Conservation (phyloP, 2,329 filamentous ascomycete species). For the Phyllosticta ampelicida region DNA sequence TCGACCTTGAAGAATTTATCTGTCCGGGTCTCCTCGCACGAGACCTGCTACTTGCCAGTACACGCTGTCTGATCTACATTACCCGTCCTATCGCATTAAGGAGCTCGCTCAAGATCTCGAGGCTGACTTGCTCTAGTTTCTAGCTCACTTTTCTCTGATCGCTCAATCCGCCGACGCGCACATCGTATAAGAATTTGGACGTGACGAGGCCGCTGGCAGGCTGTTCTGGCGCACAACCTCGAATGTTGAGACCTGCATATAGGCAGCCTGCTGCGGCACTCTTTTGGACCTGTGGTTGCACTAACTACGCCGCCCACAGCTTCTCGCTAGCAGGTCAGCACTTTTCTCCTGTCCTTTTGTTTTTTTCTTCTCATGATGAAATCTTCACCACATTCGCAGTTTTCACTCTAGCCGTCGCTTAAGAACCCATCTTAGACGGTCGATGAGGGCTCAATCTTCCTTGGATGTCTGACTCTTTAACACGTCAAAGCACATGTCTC, state of each 20-base stretch:
- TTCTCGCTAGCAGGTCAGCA: constrained; percentile 1
- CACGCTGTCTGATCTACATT: constrained; percentile 53
- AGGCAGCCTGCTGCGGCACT: background rate
- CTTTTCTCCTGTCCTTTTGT: background rate
- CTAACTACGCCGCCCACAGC: background rate
- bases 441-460: constrained; percentile 30
- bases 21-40: constrained; percentile 50
- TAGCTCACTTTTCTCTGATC: background rate
- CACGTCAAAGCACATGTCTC: background rate
- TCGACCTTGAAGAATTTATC: constrained; percentile 68
- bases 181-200: background rate
- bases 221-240: background rate
- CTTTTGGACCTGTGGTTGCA: background rate
- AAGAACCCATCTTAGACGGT: constrained; percentile 28
- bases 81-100: background rate
- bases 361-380: constrained; percentile 12
- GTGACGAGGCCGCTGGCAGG: background rate
- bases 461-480: constrained; percentile 28
- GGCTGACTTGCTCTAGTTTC: constrained; percentile 1
- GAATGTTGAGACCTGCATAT: background rate
- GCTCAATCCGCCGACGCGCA: background rate
- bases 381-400: constrained; percentile 15
- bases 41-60: constrained; percentile 78
- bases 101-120: background rate
- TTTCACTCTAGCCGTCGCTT: constrained; percentile 25